A percentile compares a stretch with the other conserved stretches of the same genome.
Conservation (phyloP, 495 filamentous ascomycete genomes). For the Hypoxylon subgilvum region DNA sequence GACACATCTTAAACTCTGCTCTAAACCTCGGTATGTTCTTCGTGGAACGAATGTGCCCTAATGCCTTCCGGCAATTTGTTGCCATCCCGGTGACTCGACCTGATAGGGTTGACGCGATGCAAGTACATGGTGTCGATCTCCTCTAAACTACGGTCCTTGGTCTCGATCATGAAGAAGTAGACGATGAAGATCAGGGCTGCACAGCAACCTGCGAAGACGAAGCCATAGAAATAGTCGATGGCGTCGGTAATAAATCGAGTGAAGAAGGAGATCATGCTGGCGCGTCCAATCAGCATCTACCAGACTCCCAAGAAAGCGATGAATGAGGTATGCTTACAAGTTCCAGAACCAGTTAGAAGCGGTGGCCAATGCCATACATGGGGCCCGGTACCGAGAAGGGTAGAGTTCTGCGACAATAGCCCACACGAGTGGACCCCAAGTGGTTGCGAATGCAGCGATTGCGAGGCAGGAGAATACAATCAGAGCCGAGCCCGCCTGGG, state of each 20-base stretch:
- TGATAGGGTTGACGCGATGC: constrained; percentile 70
- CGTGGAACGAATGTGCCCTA: constrained; percentile 11
- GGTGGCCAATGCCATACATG: constrained; percentile 77
- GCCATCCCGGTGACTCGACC: constrained; percentile 60
- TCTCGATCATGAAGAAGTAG: constrained; percentile 74
- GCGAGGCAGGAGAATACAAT: constrained; percentile 87
- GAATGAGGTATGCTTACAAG: constrained; percentile 66
- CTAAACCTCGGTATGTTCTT: constrained; percentile 25
- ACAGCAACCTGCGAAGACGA: constrained; percentile 80
- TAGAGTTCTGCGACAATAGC: constrained; percentile 81
- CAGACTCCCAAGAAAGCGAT: constrained; percentile 59
- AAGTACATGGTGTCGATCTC: constrained; percentile 87
- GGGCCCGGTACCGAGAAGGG: constrained; percentile 75
- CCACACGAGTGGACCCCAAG: constrained; percentile 89
- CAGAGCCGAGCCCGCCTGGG: constrained; percentile 67
- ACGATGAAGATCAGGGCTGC: constrained; percentile 71
- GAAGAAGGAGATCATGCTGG: constrained; percentile 71
- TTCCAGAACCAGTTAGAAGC: constrained; percentile 90
- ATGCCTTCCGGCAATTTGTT: constrained; percentile 35
- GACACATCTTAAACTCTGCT: not conserved
- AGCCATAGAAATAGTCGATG: constrained; percentile 82
- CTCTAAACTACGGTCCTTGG: constrained; percentile 60
- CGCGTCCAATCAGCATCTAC: constrained; percentile 52
- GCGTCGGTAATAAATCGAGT: constrained; percentile 75
- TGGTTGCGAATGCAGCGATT: constrained; percentile 65